phyloP scores from a whole-genome alignment of 208 protist genomes.

The Wallacemonas sp. region DNA sequence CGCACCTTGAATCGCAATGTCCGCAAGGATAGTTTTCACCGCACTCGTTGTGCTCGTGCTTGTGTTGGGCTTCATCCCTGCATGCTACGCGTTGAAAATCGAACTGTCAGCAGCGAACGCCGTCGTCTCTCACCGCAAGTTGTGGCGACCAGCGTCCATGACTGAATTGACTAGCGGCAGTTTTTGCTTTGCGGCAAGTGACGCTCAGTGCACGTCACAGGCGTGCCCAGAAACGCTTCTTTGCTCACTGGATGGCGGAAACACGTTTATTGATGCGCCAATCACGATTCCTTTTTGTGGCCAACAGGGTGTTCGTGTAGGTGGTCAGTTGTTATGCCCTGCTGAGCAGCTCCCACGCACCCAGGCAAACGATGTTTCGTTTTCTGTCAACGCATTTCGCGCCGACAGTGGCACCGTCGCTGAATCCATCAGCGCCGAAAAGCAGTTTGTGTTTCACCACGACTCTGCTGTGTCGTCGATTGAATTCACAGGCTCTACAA shows the following conservation, averaged over 20 bases:
- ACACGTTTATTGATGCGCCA: slow-evolving; percentile 29
- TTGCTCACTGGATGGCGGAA: slow-evolving; percentile 62
- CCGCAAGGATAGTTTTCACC: too few relatives aligned
- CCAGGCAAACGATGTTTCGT: slow-evolving; percentile 18
- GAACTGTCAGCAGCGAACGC: slow-evolving; percentile 8
- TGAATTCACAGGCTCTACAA: slow-evolving; percentile 46
- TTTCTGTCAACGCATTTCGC: slow-evolving; percentile 19
- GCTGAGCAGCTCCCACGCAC: slow-evolving; percentile 18
- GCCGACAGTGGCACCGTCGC: slow-evolving; percentile 1
- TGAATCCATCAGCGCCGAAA: slow-evolving; percentile 15
- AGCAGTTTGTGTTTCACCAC: slow-evolving; percentile 26
- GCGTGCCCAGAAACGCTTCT: slow-evolving; percentile 26
- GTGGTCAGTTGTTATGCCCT: slow-evolving; percentile 51
- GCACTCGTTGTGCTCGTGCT: background rate
- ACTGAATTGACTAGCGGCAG: slow-evolving; percentile 21
- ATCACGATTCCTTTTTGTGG: slow-evolving; percentile 51
- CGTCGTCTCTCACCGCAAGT: background rate
- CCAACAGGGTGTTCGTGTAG: slow-evolving; percentile 43
- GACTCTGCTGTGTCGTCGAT: slow-evolving; percentile 22
- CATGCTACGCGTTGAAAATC: slow-evolving; percentile 26
- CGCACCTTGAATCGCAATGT: too few relatives aligned
- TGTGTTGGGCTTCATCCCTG: slow-evolving; percentile 8
- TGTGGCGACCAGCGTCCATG: slow-evolving; percentile 10
- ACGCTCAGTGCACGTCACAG: slow-evolving; percentile 16
- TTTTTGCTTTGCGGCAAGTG: slow-evolving; percentile 28